Percentiles rank a stretch among this genome's conserved stretches.
phyloP scores from a whole-genome alignment of 208 protist species.

The Leishmania amazonensis region DNA sequence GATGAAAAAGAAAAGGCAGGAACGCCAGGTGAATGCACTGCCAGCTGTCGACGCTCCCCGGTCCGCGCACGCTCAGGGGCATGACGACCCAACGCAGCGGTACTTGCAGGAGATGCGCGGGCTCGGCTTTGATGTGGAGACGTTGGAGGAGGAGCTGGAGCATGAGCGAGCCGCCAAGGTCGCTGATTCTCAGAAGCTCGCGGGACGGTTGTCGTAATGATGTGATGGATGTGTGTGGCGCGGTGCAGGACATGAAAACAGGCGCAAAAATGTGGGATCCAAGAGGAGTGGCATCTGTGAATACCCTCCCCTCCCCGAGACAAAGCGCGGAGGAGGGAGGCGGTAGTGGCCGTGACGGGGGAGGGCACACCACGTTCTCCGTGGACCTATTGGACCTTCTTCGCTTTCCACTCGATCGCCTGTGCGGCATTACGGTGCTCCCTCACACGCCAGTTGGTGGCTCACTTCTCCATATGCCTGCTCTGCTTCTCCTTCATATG shows the following conservation, averaged over 20 bases:
- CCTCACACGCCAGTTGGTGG: neutral
- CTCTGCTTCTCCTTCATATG: neutral
- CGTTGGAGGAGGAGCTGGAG: slow-evolving; percentile 77
- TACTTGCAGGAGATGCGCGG: slow-evolving; percentile 86
- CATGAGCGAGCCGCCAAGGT: slow-evolving; percentile 33
- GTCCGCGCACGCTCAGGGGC: slow-evolving; percentile 1
- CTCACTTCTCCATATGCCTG: neutral
- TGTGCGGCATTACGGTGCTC: neutral
- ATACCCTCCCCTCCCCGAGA: neutral
- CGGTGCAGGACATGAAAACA: neutral
- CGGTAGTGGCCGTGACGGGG: too few species aligned
- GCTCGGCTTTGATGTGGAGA: slow-evolving; percentile 84
- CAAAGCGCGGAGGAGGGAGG: neutral
- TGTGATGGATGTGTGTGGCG: neutral
- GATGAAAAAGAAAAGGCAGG: slow-evolving; percentile 44
- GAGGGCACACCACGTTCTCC: neutral
- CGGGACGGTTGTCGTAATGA: neutral
- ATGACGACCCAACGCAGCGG: slow-evolving; percentile 63
- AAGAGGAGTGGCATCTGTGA: neutral
- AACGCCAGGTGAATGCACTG: slow-evolving; percentile 11
- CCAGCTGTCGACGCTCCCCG: neutral
- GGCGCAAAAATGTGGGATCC: neutral
- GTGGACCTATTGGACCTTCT: neutral
- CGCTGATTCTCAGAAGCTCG: neutral
- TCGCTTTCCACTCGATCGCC: neutral